A percentile compares a stretch with the other conserved stretches of the same genome.
Conservation (phyloP, 306 rosid genomes). For the Cicer yamashitae region DNA sequence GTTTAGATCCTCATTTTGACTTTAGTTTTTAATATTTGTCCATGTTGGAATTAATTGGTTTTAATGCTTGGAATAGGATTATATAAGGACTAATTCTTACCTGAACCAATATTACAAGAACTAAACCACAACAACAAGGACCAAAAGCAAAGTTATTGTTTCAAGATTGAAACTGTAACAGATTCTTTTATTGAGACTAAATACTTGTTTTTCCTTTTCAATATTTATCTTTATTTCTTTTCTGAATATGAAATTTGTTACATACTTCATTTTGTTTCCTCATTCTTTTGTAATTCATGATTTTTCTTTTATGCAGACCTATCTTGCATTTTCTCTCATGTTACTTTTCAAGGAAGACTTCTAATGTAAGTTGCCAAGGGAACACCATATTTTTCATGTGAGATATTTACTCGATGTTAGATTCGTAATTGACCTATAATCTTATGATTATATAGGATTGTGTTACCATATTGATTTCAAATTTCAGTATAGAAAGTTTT, state of each 20-base stretch:
- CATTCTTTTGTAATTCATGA: constrained; percentile 40
- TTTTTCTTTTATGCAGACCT: constrained; percentile 65
- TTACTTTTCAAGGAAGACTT: constrained; percentile 78
- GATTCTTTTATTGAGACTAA: neutral
- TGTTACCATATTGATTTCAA: neutral
- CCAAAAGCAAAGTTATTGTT: neutral
- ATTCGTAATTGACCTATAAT: constrained; percentile 15
- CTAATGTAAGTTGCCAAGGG: constrained; percentile 69
- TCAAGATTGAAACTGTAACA: neutral
- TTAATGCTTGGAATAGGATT: neutral
- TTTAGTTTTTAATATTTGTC: neutral
- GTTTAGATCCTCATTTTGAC: neutral
- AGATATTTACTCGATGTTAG: constrained; percentile 30
- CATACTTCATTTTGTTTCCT: constrained; percentile 32
- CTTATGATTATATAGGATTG: constrained; percentile 9
- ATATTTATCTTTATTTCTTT: constrained; percentile 20
- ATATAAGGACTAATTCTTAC: neutral
- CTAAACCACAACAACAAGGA: neutral
- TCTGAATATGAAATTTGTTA: constrained; percentile 33
- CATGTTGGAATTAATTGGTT: neutral
- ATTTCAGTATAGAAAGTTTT: neutral
- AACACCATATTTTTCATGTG: constrained; percentile 14
- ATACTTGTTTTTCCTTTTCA: neutral
- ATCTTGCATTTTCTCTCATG: constrained; percentile 76
- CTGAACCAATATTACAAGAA: neutral